A percentile compares a stretch with the other conserved stretches of the same genome.
phyloP scores from a whole-genome alignment of 768 basidiomycete genomes.

The Amanita pseudoporphyria region DNA sequence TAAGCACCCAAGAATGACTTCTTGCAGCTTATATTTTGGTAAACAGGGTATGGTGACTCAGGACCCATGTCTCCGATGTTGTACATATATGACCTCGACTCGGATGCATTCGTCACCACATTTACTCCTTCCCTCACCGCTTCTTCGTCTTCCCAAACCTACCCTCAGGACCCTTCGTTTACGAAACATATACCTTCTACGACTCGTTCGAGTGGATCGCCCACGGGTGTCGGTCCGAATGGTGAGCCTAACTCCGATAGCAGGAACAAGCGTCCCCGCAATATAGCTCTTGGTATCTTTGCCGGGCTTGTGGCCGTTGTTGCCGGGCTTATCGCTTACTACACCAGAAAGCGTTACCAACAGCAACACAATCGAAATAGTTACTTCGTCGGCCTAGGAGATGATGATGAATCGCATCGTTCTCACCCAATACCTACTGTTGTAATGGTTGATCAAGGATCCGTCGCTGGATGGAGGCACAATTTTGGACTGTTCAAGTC shows the following conservation, averaged over 20 bases:
- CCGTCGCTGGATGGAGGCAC: conserved; percentile 8
- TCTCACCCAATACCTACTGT: conserved; percentile 27
- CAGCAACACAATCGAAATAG: conserved; percentile 8
- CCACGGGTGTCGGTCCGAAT: not conserved
- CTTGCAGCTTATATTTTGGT: not conserved
- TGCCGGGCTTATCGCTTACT: not conserved
- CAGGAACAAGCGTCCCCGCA: not conserved
- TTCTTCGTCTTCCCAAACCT: conserved; percentile 19
- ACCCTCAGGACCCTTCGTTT: not conserved
- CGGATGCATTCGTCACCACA: conserved; percentile 31
- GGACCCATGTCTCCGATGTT: conserved; percentile 48
- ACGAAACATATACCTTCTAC: conserved; percentile 15
- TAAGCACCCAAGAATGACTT: conserved; percentile 6
- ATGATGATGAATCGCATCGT: conserved; percentile 23
- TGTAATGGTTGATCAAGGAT: conserved; percentile 13
- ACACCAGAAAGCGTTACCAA: not conserved
- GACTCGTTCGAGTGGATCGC: conserved; percentile 11
- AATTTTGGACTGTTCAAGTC: conserved; percentile 5
- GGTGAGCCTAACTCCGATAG: not conserved
- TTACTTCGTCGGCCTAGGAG: not conserved
- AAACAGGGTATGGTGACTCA: conserved; percentile 37
- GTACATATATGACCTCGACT: conserved; percentile 40
- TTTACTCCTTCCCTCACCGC: conserved; percentile 31
- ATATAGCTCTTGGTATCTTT: not conserved
- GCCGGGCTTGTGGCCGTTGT: not conserved